A percentile compares a stretch with the other conserved stretches of the same genome.
phyloP scores from a whole-genome alignment of 148 eudicot species.

The Diospyros lotus region DNA sequence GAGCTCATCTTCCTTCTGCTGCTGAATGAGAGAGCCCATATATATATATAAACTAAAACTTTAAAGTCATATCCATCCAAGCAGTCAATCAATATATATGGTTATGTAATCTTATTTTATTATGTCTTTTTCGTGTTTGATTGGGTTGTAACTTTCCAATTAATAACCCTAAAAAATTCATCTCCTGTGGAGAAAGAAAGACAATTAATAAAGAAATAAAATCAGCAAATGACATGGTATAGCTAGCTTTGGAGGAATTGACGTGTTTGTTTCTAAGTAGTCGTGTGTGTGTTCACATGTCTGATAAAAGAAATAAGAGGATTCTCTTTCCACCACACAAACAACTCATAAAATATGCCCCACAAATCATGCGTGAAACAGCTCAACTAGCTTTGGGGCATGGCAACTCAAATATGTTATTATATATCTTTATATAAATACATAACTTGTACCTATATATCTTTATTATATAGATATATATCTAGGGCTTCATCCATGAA shows the following conservation, averaged over 20 bases:
- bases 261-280: neutral
- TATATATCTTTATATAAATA: no score
- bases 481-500: no score
- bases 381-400: constrained; percentile 50
- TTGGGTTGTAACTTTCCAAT: neutral
- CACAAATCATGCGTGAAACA: constrained; percentile 55
- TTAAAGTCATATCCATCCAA: neutral
- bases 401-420: constrained; percentile 21
- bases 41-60: no score
- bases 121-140: neutral
- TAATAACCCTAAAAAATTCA: neutral
- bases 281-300: constrained; percentile 21
- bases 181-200: no score
- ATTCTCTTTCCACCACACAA: constrained; percentile 35
- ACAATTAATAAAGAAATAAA: neutral
- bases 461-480: neutral
- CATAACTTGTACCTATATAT: neutral
- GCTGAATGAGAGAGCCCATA: no score
- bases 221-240: neutral
- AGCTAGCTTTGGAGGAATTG: neutral
- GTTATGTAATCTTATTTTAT: neutral
- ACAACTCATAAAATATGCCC: constrained; percentile 36
- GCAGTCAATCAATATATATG: neutral
- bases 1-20: neutral
- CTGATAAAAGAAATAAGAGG: constrained; percentile 9